Percentiles rank a stretch among this genome's conserved stretches.
Conservation (phyloP, 2,329 filamentous ascomycete species). For the Cladorrhinum sp. region DNA sequence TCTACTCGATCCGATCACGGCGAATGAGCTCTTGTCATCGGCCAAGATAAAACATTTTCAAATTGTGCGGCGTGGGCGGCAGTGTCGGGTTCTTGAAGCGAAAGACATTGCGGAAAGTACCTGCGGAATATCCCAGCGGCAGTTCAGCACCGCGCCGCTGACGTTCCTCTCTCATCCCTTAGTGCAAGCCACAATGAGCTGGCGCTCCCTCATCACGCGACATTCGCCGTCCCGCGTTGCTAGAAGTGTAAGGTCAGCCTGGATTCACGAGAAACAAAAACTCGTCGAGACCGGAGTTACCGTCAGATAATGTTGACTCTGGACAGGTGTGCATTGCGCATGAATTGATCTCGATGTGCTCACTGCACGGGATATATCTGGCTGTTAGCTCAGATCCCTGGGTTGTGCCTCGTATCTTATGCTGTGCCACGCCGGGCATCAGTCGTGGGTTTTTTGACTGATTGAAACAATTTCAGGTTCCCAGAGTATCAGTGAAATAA, state of each 20-base stretch:
- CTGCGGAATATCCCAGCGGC: not conserved
- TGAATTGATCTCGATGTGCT: not conserved
- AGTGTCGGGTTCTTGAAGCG: not conserved
- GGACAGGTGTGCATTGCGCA: not conserved
- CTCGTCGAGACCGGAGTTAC: not conserved
- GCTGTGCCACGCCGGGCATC: constrained; percentile 5
- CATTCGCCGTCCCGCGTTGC: not conserved
- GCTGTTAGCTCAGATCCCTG: not conserved
- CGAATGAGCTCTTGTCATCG: not conserved
- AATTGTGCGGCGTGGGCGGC: not conserved
- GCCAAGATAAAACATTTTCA: not conserved
- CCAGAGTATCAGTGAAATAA: not conserved
- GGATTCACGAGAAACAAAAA: not conserved
- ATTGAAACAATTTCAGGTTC: constrained; percentile 1
- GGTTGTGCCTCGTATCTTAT: not conserved
- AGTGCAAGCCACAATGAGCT: not conserved
- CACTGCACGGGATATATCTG: not conserved
- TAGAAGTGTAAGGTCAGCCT: not conserved
- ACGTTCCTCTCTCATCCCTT: constrained; percentile 1
- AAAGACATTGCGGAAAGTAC: not conserved
- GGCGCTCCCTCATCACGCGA: too few species aligned
- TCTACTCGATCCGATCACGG: not conserved
- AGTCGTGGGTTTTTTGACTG: not conserved
- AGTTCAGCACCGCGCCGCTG: not conserved
- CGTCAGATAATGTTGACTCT: too few species aligned